Evolutionary conservation across 495 filamentous ascomycete genomes (phyloP).

Genomic region (Gamarada debralockiae): DNA sequence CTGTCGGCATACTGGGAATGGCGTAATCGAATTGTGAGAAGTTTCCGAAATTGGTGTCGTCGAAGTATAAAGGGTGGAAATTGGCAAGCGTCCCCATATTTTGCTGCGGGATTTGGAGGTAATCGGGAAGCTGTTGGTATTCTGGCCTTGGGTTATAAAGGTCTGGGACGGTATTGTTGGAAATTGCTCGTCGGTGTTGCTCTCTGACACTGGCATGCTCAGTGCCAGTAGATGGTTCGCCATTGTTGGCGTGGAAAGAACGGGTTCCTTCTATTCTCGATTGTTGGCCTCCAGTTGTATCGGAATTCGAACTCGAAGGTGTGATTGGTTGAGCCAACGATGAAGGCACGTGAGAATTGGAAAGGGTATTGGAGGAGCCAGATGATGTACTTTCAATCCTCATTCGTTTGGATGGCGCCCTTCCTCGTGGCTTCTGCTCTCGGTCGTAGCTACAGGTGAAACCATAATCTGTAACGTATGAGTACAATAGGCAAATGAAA

Average conservation of each 20-base stretch:
- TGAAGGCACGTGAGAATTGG: not conserved
- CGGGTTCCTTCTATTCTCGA: not conserved
- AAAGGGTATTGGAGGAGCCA: not conserved
- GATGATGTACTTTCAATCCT: conserved; percentile 1
- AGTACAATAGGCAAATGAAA: not conserved
- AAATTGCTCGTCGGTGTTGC: not conserved
- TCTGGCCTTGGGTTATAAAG: conserved; percentile 1
- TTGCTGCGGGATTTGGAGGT: conserved; percentile 2
- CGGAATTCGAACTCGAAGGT: not conserved
- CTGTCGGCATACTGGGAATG: not conserved
- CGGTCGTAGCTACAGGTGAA: conserved; percentile 5
- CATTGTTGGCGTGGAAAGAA: not conserved
- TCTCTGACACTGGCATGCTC: not conserved
- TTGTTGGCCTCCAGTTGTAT: not conserved
- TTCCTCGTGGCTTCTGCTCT: conserved; percentile 9
- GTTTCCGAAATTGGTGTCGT: not conserved
- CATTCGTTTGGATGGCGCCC: conserved; percentile 1
- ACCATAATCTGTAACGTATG: conserved; percentile 4
- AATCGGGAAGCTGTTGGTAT: not conserved
- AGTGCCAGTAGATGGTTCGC: not conserved
- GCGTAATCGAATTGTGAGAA: conserved; percentile 1
- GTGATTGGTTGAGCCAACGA: not conserved
- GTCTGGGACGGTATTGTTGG: not conserved
- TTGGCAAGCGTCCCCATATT: conserved; percentile 1
- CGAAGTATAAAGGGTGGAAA: not conserved